Conservation (phyloP, 352 stramenopile genomes). For the Phytophthora hybrid region DNA sequence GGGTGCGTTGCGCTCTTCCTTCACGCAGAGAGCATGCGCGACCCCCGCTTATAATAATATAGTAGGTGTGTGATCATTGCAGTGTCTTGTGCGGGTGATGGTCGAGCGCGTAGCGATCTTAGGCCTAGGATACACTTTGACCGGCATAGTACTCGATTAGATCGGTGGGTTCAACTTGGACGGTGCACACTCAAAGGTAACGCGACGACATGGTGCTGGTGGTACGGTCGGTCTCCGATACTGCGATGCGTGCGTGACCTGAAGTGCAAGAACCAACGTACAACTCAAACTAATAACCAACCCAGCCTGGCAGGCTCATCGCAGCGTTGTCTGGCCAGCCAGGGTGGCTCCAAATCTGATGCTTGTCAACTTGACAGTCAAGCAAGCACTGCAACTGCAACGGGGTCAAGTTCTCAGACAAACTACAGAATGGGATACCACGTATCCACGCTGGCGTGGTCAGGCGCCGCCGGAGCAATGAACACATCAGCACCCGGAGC, state of each 20-base stretch:
- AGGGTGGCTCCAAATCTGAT: too few species aligned
- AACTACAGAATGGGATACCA: background rate
- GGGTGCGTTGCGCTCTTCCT: background rate
- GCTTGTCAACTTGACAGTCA: too few species aligned
- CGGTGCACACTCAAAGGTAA: background rate
- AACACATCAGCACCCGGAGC: background rate
- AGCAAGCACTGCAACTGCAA: background rate
- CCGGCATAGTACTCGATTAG: conserved; percentile 3
- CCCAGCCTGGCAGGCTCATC: background rate
- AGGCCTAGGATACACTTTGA: background rate
- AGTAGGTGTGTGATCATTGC: conserved; percentile 7
- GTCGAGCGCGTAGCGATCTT: background rate
- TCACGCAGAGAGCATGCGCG: background rate
- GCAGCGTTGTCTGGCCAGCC: background rate
- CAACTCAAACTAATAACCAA: background rate
- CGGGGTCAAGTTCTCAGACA: background rate
- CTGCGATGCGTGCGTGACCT: background rate
- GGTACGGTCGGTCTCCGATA: background rate
- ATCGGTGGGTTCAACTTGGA: conserved; percentile 1
- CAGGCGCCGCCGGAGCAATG: background rate
- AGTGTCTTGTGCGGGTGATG: background rate
- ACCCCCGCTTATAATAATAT: background rate
- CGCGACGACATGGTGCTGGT: background rate
- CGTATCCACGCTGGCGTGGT: background rate
- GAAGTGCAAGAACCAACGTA: background rate